Evolutionary conservation across 495 filamentous ascomycete genomes (phyloP), one percentile per base, ranked within the genome.

Genomic region (Glutinoglossum americanum): DNA sequence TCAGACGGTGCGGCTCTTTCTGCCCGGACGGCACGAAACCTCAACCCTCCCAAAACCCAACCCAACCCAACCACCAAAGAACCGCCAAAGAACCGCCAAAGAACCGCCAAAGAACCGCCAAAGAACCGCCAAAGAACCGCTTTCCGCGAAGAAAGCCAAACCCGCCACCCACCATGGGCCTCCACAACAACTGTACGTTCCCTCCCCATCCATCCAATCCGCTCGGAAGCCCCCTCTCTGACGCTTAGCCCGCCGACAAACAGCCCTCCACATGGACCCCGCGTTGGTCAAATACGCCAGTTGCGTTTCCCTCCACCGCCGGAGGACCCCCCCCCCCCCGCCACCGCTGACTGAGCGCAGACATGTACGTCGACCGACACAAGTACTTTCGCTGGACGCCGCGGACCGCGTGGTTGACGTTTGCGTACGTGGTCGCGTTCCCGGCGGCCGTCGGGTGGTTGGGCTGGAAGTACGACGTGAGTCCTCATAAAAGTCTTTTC

Each of bases 341-440:
- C 2, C 37, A 9, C 37, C 19, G 17, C 21, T 28, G n/a, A 53
- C 49, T 3, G 26, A 11, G 1, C 9, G 23, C 64, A 98, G 92
- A 84, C 66, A 84, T 96, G 80, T 78, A 74, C 63, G 68, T 73
- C 62, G 89, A 93, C 73, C 85, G 92, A 54, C 83, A 88, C 79
- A 89, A 85, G 72, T 94, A 88, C 79, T 98, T 96, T 78, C 79
- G 86, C 64, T 97, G 85, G 85, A 96, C 82, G 15, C 76, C 79
- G 26, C 76, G 85, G 62, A 92, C 88, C 48, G 87, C 85, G 26
- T 79, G 79, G 74, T 61, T 94, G 60, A 83, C 80, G 3, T 78
- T 95, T 64, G 66, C 80, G 33, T 95, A 87, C 70, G 75, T 82
- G 57, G 70, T 80, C 27, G 70, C 77, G 37, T 76, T 96, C 25